These are phyloP conservation scores for Heterobasidion occidentale DNA, from an alignment of 1,284 basidiomycete species.

Conservation along the genomic window DNA sequence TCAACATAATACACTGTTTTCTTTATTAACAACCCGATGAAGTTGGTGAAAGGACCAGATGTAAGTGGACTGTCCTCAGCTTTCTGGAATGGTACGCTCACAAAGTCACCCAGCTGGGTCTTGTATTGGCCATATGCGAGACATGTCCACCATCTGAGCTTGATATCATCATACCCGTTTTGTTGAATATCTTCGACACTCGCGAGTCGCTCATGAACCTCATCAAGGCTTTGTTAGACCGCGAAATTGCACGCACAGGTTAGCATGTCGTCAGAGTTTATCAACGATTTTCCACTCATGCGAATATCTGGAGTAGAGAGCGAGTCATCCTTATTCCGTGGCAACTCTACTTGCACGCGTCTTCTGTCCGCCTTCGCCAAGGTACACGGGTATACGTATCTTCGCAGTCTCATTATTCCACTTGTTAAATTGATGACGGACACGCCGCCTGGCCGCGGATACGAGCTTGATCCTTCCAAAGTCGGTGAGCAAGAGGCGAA, in stretches of 20 bases:
- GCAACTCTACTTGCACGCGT: slow-evolving; percentile 80
- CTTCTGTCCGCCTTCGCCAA: slow-evolving; percentile 81
- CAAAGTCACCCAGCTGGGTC: slow-evolving; percentile 46
- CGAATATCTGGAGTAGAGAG: slow-evolving; percentile 38
- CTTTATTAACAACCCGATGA: slow-evolving; percentile 6
- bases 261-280: slow-evolving; percentile 8
- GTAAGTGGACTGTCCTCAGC: slow-evolving; percentile 30
- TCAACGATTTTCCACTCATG: not conserved
- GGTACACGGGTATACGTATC: slow-evolving; percentile 84
- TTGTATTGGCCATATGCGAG: slow-evolving; percentile 83
- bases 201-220: slow-evolving; percentile 66
- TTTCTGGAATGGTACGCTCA: not conserved
- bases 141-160: slow-evolving; percentile 72
- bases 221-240: slow-evolving; percentile 78
- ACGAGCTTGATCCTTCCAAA: slow-evolving; percentile 73
- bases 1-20: not conserved
- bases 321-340: slow-evolving; percentile 76
- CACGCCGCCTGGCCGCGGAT: slow-evolving; percentile 67
- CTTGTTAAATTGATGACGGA: slow-evolving; percentile 68
- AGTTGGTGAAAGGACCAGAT: slow-evolving; percentile 71
- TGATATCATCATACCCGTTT: slow-evolving; percentile 79
- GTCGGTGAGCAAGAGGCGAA: slow-evolving; percentile 52
- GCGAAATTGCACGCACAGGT: slow-evolving; percentile 77
- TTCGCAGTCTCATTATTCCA: slow-evolving; percentile 71
- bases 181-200: slow-evolving; percentile 82